Evolutionary conservation across 345 rosid species (phyloP).

Genomic region (Rhodomyrtus tomentosa): DNA sequence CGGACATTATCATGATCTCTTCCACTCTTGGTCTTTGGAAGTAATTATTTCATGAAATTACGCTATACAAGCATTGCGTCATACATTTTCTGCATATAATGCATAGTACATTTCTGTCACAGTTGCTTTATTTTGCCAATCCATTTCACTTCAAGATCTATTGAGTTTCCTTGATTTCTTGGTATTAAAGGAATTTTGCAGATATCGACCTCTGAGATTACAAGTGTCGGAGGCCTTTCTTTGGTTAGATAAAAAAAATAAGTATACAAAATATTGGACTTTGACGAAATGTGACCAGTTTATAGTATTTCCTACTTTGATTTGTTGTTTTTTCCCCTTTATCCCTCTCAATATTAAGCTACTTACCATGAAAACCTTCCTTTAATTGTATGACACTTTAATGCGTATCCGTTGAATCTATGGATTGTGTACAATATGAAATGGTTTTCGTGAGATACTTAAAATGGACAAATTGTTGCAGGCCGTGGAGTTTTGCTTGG

Average conservation of each 20-base stretch:
- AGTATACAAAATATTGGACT: neutral
- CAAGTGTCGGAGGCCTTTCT: neutral
- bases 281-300: neutral
- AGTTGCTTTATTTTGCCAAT: neutral
- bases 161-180: neutral
- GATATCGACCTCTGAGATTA: neutral
- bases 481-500: neutral
- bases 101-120: neutral
- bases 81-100: neutral
- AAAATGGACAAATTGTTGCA: neutral
- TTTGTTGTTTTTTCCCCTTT: neutral
- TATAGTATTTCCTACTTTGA: neutral
- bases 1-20: neutral
- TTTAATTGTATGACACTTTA: neutral
- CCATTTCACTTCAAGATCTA: neutral
- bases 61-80: neutral
- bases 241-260: neutral
- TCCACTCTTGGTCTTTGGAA: neutral
- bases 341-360: neutral
- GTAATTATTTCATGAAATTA: neutral
- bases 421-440: neutral
- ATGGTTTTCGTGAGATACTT: neutral
- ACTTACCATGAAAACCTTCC: neutral
- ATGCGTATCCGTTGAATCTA: neutral
- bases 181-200: neutral